phyloP scores from a whole-genome alignment of 768 basidiomycete genomes.

The Tricholoma hemisulphureum region DNA sequence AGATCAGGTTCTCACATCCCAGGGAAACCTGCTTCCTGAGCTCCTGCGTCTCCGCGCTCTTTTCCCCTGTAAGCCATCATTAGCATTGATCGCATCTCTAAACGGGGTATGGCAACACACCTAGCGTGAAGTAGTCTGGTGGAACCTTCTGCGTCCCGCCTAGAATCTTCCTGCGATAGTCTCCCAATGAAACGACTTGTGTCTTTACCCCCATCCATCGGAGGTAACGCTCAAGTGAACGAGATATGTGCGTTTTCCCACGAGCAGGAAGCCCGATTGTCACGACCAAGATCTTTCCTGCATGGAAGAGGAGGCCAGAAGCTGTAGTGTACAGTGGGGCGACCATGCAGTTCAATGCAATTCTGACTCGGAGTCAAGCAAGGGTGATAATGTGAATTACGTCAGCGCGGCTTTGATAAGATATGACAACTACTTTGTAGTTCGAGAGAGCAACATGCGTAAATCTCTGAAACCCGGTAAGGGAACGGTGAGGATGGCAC shows the following conservation, averaged over 20 bases:
- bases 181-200: conserved; percentile 90
- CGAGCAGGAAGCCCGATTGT: conserved; percentile 93
- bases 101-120: conserved; percentile 35
- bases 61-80: conserved; percentile 52
- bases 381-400: conserved; percentile 3
- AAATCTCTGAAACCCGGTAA: too few species aligned
- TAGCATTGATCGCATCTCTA: neutral
- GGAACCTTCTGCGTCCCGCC: conserved; percentile 89
- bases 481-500: too few species aligned
- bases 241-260: conserved; percentile 95
- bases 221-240: conserved; percentile 94
- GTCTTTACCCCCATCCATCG: conserved; percentile 99
- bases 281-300: conserved; percentile 91
- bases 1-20: conserved; percentile 87
- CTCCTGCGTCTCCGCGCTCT: conserved; percentile 75
- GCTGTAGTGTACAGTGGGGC: conserved; percentile 96
- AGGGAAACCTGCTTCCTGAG: conserved; percentile 71
- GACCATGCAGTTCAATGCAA: conserved; percentile 57
- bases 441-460: neutral
- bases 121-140: conserved; percentile 86
- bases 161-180: conserved; percentile 86
- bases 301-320: conserved; percentile 83
- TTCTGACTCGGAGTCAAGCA: neutral
- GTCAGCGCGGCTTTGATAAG: conserved; percentile 13
- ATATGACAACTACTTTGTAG: conserved; percentile 7